Conservation (phyloP, 2,329 filamentous ascomycete species). For the Cercospora sesami region DNA sequence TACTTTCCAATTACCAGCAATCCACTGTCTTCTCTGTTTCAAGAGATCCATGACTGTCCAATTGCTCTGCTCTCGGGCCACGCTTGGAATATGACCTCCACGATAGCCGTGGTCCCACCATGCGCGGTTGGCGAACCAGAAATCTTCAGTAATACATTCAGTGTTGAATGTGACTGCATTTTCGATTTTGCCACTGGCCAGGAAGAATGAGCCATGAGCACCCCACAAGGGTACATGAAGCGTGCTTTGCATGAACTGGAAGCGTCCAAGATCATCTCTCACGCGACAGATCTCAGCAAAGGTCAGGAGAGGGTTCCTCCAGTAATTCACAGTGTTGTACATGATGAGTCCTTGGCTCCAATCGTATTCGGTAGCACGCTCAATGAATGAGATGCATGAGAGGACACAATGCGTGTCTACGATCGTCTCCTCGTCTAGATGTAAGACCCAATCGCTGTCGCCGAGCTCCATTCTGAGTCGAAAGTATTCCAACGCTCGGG, state of each 20-base stretch:
- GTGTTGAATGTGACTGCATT: neutral
- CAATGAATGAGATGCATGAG: neutral
- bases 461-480: neutral
- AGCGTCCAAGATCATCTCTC: neutral
- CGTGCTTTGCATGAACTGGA: neutral
- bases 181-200: neutral
- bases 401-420: neutral
- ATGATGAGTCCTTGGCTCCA: neutral
- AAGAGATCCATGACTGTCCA: neutral
- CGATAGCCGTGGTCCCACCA: neutral
- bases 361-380: neutral
- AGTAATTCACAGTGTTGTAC: neutral
- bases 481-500: neutral
- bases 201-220: neutral
- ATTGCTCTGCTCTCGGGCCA: neutral
- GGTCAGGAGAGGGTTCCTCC: neutral
- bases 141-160: neutral
- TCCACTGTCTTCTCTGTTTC: neutral
- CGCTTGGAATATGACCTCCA: neutral
- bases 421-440: neutral
- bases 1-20: neutral
- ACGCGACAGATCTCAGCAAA: neutral
- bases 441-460: neutral
- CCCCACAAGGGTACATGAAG: neutral
- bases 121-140: neutral